These are phyloP conservation scores for Lophium mytilinum DNA, from an alignment of 495 filamentous ascomycete genomes.

Conservation along the genomic window DNA sequence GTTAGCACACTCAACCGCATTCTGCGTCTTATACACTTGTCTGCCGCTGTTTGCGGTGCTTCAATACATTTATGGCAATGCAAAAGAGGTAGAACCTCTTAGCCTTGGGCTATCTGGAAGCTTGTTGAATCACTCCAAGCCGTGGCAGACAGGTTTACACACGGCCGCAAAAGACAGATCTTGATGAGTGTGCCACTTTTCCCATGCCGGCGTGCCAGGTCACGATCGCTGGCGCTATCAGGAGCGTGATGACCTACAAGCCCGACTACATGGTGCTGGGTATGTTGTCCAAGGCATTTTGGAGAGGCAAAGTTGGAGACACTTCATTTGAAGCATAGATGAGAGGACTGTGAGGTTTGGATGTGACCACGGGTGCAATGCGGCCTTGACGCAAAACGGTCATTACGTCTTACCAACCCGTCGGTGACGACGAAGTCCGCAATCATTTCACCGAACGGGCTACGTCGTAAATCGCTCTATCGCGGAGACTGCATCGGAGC, in stretches of 20 bases:
- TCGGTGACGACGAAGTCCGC: conserved; percentile 9
- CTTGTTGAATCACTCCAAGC: no score
- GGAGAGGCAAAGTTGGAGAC: conserved; percentile 9
- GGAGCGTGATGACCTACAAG: conserved; percentile 4
- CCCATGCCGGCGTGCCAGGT: no score
- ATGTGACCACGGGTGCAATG: conserved; percentile 10
- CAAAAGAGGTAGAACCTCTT: no score
- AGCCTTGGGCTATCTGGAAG: no score
- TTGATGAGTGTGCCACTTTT: no score
- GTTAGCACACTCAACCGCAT: no score
- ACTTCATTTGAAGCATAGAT: conserved; percentile 8
- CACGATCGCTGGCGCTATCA: conserved; percentile 3
- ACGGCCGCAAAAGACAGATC: no score
- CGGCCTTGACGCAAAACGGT: conserved; percentile 10
- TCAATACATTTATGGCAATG: no score
- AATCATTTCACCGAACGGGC: conserved; percentile 5
- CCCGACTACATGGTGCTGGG: conserved; percentile 16
- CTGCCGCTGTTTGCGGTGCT: no score
- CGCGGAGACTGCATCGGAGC: conserved; percentile 7
- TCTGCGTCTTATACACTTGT: no score
- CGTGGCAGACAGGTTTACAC: no score
- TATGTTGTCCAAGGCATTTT: conserved; percentile 11
- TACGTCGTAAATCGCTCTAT: conserved; percentile 6
- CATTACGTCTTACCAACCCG: conserved; percentile 14
- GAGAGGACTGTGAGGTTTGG: conserved; percentile 10